A percentile compares a stretch with the other conserved stretches of the same genome.
Evolutionary conservation across 495 filamentous ascomycete genomes (phyloP).

Genomic region (Aspergillus olivimuriae): DNA sequence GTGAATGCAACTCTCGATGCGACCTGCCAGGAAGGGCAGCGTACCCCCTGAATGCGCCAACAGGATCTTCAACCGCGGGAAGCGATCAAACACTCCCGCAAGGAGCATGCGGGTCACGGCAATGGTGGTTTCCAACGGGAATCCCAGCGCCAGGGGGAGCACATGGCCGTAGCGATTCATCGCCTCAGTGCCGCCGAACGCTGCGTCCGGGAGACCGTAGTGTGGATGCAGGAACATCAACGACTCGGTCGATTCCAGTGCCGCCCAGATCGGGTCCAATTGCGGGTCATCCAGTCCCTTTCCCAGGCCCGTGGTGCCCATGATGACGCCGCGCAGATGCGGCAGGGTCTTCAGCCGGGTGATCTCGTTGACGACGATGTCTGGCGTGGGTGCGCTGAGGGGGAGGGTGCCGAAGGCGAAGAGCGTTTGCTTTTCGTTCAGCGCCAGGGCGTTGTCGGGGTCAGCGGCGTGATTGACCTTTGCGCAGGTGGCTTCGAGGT

Average conservation of each 20-base stretch:
- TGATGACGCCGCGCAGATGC: conserved; percentile 76
- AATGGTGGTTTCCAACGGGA: conserved; percentile 91
- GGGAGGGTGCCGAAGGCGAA: conserved; percentile 82
- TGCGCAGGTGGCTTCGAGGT: conserved; percentile 64
- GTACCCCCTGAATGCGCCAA: conserved; percentile 87
- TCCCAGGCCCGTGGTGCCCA: conserved; percentile 80
- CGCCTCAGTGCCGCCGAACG: conserved; percentile 57
- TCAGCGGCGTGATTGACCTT: conserved; percentile 42
- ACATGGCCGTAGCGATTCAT: conserved; percentile 76
- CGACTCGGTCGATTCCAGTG: conserved; percentile 55
- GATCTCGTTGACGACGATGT: conserved; percentile 57
- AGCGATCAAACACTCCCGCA: conserved; percentile 75
- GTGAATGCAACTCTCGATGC: conserved; percentile 79
- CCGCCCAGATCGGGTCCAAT: conserved; percentile 63
- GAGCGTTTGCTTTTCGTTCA: conserved; percentile 35
- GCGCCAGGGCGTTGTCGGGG: conserved; percentile 11
- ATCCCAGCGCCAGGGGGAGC: conserved; percentile 78
- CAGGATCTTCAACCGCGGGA: conserved; percentile 62
- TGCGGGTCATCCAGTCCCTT: conserved; percentile 72
- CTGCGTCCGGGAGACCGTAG: conserved; percentile 75
- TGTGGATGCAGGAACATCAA: conserved; percentile 88
- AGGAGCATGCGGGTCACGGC: conserved; percentile 84
- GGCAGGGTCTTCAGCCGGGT: conserved; percentile 49
- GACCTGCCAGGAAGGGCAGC: conserved; percentile 79
- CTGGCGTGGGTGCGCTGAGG: conserved; percentile 56